Evolutionary conservation across 139 green algal genomes (phyloP), one percentile per base, ranked within the genome.

Genomic region (Diplosphaera chodatii): DNA sequence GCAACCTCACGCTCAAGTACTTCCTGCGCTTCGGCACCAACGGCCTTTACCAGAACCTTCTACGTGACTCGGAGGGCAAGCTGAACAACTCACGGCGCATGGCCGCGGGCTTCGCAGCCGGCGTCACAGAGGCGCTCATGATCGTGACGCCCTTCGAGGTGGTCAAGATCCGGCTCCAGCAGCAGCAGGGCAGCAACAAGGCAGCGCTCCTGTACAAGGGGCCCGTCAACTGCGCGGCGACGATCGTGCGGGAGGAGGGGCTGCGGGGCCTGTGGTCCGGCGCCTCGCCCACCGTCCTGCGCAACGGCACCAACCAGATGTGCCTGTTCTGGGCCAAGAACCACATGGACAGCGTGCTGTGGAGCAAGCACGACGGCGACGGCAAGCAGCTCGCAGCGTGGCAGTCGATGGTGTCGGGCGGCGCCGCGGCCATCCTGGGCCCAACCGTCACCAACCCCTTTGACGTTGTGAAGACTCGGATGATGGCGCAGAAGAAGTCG

Each of bases 91-190:
- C 59, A 3, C 23, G 80, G 3, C 83, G 89, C 32, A 85, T 92
- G 80, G 67, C 72, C 1, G 91, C 91, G 0, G 91, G 91, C 23
- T 91, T 96, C 64, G 16, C 84, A 1, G 82, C 80, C 0, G 88
- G 92, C 40, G 89, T 97, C 66, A 90, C 83, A 18, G 92, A 97
- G 74, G 92, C 92, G 20, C 71, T 97, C 37, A 69, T 96, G 0
- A 92, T 97, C 64, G 92, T 97, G 22, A 97, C 92, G 18, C 92
- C 92, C 1, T 97, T 97, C 74, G 92, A 97, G 82, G 89, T 94
- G 30, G 84, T 94, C 32, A 96, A 96, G 82, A 97, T 96, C 56
- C 78, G 91, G 66, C 76, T 97, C 77, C 92, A 97, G 83, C 89
- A 97, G 78, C 92, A 97, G 82, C 86, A 77, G 69, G 90, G 88